phyloP scores from a whole-genome alignment of 495 filamentous ascomycete genomes.

The Aspergillus bertholletiae region DNA sequence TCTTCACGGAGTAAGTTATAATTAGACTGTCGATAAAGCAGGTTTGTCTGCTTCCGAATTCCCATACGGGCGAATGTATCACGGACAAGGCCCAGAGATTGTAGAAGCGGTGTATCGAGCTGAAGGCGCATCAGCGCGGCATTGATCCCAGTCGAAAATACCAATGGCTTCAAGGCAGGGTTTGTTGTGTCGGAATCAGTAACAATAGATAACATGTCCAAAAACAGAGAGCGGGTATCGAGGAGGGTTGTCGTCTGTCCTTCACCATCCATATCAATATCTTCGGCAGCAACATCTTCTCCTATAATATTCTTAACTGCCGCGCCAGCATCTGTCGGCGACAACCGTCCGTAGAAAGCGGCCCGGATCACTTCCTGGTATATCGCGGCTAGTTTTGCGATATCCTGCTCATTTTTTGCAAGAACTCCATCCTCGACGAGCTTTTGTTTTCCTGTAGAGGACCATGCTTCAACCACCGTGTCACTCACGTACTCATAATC shows the following conservation, averaged over 20 bases:
- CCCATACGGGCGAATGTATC: slow-evolving; percentile 77
- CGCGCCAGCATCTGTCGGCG: slow-evolving; percentile 63
- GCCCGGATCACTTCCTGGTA: slow-evolving; percentile 83
- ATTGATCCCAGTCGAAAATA: slow-evolving; percentile 68
- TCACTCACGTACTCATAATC: slow-evolving; percentile 58
- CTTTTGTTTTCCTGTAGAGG: slow-evolving; percentile 37
- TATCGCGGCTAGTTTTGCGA: slow-evolving; percentile 60
- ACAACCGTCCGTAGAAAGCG: slow-evolving; percentile 63
- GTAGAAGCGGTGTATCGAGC: slow-evolving; percentile 73
- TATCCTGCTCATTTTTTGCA: slow-evolving; percentile 62
- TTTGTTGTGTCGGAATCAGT: slow-evolving; percentile 59
- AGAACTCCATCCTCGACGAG: slow-evolving; percentile 45
- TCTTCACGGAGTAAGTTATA: slow-evolving; percentile 96
- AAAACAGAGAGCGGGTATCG: slow-evolving; percentile 67
- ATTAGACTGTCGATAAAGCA: slow-evolving; percentile 91
- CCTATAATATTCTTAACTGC: slow-evolving; percentile 73
- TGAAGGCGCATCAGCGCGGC: slow-evolving; percentile 70
- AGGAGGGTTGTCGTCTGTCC: slow-evolving; percentile 33
- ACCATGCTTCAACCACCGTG: slow-evolving; percentile 47
- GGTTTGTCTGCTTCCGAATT: slow-evolving; percentile 83
- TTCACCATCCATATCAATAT: slow-evolving; percentile 31
- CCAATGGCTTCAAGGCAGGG: slow-evolving; percentile 46
- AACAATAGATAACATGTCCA: slow-evolving; percentile 76
- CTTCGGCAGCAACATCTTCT: slow-evolving; percentile 42
- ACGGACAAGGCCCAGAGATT: slow-evolving; percentile 74